Evolutionary conservation across 768 basidiomycete genomes (phyloP).

Genomic region (Tremella mesenterica): DNA sequence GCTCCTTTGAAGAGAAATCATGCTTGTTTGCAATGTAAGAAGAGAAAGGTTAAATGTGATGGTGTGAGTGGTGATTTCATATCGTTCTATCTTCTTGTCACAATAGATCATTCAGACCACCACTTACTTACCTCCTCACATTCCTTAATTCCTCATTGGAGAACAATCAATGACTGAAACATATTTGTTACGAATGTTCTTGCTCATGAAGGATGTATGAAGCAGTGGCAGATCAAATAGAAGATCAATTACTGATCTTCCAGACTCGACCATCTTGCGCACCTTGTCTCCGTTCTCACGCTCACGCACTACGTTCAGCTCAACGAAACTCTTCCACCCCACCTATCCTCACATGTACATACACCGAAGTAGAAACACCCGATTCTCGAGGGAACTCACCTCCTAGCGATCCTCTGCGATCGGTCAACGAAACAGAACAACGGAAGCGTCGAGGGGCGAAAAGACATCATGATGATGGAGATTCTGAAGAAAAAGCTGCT

Average conservation of each 20-base stretch:
- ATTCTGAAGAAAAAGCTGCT: slow-evolving; percentile 26
- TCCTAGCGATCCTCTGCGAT: background rate
- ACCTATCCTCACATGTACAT: slow-evolving; percentile 28
- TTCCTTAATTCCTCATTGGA: too few species aligned
- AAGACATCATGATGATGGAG: slow-evolving; percentile 5
- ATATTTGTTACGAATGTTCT: background rate
- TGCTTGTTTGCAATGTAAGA: slow-evolving; percentile 42
- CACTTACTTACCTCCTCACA: background rate
- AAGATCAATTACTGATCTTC: background rate
- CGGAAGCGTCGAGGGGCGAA: slow-evolving; percentile 4
- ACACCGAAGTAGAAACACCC: slow-evolving; percentile 22
- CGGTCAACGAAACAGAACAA: background rate
- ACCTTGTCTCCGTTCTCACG: slow-evolving; percentile 34
- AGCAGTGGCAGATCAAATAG: background rate
- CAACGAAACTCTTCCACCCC: slow-evolving; percentile 19
- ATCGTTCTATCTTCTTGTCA: too few species aligned
- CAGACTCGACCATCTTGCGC: slow-evolving; percentile 24
- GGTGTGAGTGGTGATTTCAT: too few species aligned
- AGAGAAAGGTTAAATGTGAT: slow-evolving; percentile 43
- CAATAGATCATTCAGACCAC: background rate
- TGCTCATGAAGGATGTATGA: background rate
- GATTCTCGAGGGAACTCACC: background rate
- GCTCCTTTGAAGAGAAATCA: slow-evolving; percentile 37
- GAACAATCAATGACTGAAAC: too few species aligned
- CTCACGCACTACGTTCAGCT: slow-evolving; percentile 33